These are phyloP conservation scores for Aegle marmelos DNA, from an alignment of 345 rosid species.

Conservation along the genomic window DNA sequence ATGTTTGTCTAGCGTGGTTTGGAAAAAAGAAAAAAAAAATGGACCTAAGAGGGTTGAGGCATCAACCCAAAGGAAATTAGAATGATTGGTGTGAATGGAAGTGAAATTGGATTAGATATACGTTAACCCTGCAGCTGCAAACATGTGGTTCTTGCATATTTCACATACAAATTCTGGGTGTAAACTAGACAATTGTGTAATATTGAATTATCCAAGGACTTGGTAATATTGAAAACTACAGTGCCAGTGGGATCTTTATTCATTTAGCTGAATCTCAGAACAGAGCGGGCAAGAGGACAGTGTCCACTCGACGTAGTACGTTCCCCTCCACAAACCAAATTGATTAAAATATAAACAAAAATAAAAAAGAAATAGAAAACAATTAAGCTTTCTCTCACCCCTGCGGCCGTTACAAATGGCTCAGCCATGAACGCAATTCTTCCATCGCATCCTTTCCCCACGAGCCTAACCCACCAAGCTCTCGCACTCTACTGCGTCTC, in stretches of 20 bases:
- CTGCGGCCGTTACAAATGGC: constrained; percentile 37
- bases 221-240: too few relatives aligned
- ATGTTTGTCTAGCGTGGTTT: too few relatives aligned
- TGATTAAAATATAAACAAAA: too few relatives aligned
- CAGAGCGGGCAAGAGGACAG: constrained; percentile 22
- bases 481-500: constrained; percentile 5
- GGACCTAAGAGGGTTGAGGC: neutral
- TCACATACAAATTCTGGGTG: too few relatives aligned
- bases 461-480: too few relatives aligned
- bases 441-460: constrained; percentile 6
- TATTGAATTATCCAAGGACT: too few relatives aligned
- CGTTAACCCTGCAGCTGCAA: too few relatives aligned
- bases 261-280: neutral
- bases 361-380: neutral
- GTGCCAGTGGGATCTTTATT: too few relatives aligned
- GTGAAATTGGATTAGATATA: too few relatives aligned
- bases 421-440: constrained; percentile 57
- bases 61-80: neutral
- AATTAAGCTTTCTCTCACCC: neutral
- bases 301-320: constrained; percentile 41
- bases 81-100: neutral
- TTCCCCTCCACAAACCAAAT: constrained; percentile 38
- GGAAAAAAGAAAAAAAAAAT: neutral
- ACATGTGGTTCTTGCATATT: too few relatives aligned
- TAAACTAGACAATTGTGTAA: too few relatives aligned